A percentile compares a stretch with the other conserved stretches of the same genome.
These are phyloP conservation scores for Termitomyces sp. DNA, from an alignment of 768 basidiomycete genomes.

Conservation along the genomic window DNA sequence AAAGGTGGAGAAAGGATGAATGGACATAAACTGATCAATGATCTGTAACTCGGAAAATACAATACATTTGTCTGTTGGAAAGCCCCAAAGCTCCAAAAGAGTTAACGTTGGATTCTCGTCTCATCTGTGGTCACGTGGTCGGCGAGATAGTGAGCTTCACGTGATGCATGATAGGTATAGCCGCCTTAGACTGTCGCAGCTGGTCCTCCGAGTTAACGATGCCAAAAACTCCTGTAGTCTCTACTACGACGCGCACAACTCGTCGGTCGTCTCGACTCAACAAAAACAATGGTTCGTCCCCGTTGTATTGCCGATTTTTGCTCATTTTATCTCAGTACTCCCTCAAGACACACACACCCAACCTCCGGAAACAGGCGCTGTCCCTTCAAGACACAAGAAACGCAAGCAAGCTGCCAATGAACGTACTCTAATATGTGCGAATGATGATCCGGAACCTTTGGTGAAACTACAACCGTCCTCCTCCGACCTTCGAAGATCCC, in stretches of 20 bases:
- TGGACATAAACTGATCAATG: slow-evolving; percentile 4
- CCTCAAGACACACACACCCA: slow-evolving; percentile 4
- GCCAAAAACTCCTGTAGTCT: slow-evolving; percentile 13
- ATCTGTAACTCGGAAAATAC: neutral
- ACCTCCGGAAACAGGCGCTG: slow-evolving; percentile 1
- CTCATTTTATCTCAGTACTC: neutral
- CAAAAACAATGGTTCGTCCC: slow-evolving; percentile 10
- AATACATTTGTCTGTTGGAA: neutral
- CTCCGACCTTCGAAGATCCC: slow-evolving; percentile 29
- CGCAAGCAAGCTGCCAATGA: slow-evolving; percentile 6
- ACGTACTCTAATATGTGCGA: neutral
- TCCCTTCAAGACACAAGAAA: slow-evolving; percentile 6
- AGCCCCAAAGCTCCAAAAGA: neutral
- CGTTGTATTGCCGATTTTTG: neutral
- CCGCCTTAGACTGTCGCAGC: neutral
- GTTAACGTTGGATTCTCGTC: neutral
- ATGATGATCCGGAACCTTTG: slow-evolving; percentile 5
- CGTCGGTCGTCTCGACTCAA: slow-evolving; percentile 28
- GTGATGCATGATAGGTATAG: slow-evolving; percentile 1
- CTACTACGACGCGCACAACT: slow-evolving; percentile 6
- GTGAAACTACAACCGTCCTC: slow-evolving; percentile 15
- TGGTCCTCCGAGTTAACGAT: slow-evolving; percentile 9
- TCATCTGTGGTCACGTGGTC: neutral
- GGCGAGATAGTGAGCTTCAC: neutral
- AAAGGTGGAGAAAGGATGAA: neutral